Conservation (phyloP, 164 flowering plant genomes). For the Stephania yunnanensis region DNA sequence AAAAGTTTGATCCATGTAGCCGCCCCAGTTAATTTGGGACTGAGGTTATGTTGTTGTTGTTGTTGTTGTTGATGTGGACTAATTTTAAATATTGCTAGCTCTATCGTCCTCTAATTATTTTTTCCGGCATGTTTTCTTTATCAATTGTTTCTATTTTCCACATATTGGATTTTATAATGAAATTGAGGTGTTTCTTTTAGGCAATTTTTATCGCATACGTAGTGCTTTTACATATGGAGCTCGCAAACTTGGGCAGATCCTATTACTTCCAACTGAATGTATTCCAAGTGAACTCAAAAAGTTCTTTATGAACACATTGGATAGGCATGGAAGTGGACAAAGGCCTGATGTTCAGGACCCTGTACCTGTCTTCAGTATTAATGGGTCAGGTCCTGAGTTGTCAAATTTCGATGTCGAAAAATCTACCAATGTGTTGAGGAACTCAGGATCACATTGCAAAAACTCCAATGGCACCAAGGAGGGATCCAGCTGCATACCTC, state of each 20-base stretch:
- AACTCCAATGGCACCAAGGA: constrained; percentile 5
- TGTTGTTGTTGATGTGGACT: too few species aligned
- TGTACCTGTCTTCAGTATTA: constrained; percentile 16
- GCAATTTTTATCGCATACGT: constrained; percentile 61
- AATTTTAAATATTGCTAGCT: not conserved
- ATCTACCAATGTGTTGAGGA: constrained; percentile 1
- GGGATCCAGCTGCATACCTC: constrained; percentile 10
- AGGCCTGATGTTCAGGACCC: constrained; percentile 28
- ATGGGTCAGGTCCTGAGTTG: constrained; percentile 12
- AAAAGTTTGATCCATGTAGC: too few species aligned
- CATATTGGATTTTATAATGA: not conserved
- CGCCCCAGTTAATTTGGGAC: too few species aligned
- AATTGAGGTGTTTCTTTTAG: constrained; percentile 25
- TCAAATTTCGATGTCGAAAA: constrained; percentile 15
- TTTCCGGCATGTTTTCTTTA: not conserved
- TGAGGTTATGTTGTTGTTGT: too few species aligned
- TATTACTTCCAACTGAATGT: constrained; percentile 32
- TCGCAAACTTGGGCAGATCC: constrained; percentile 57
- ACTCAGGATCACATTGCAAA: not conserved
- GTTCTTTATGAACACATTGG: constrained; percentile 47
- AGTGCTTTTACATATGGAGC: constrained; percentile 78
- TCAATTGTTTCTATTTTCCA: not conserved
- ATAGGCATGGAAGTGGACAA: constrained; percentile 36
- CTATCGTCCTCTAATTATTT: too few species aligned
- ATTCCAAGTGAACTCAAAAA: constrained; percentile 38